phyloP scores from a whole-genome alignment of 805 yeast genomes.

The Nakazawaea ishiwadae region DNA sequence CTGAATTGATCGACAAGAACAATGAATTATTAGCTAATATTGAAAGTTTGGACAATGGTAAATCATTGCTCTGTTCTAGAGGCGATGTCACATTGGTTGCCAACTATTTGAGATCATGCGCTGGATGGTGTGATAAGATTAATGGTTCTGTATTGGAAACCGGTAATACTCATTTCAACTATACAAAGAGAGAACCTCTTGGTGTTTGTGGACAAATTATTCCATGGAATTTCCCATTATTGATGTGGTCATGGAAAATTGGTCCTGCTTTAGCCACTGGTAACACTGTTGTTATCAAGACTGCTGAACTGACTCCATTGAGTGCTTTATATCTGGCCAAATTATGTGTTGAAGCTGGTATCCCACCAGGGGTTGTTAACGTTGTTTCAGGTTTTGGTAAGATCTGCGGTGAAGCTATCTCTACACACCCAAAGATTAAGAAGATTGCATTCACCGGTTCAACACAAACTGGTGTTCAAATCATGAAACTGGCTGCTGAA shows the following conservation, averaged over 20 bases:
- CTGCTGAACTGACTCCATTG: conserved; percentile 64
- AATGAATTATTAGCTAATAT: conserved; percentile 44
- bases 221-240: conserved; percentile 71
- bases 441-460: conserved; percentile 70
- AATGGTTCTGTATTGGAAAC: conserved; percentile 44
- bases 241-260: conserved; percentile 65
- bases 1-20: conserved; percentile 44
- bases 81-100: conserved; percentile 44
- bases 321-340: conserved; percentile 55
- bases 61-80: conserved; percentile 41
- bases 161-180: conserved; percentile 44
- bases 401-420: conserved; percentile 54
- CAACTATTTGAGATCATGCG: conserved; percentile 44
- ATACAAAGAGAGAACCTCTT: conserved; percentile 57
- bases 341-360: conserved; percentile 52
- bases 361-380: conserved; percentile 63
- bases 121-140: conserved; percentile 51
- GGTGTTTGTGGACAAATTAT: conserved; percentile 71
- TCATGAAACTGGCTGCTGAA: conserved; percentile 77
- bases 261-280: conserved; percentile 69
- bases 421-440: conserved; percentile 52
- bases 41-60: conserved; percentile 52
- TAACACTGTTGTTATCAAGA: conserved; percentile 57
- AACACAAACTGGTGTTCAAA: conserved; percentile 68
- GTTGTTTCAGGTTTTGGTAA: conserved; percentile 60